These are phyloP conservation scores for Canavalia gladiata DNA, from an alignment of 306 rosid genomes.

Conservation along the genomic window DNA sequence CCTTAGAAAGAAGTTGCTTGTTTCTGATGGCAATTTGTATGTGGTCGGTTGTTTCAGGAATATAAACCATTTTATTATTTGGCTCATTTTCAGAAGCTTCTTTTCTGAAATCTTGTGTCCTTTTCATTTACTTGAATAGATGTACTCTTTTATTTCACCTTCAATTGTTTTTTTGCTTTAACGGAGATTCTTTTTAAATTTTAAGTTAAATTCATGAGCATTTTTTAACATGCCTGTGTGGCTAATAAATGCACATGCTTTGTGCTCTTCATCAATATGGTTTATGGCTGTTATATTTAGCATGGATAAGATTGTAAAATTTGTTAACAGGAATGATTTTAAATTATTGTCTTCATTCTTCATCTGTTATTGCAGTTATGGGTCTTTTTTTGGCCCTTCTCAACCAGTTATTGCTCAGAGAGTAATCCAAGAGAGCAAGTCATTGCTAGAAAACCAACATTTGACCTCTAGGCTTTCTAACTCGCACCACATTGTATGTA, in stretches of 20 bases:
- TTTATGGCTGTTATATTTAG: neutral
- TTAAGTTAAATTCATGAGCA: no score
- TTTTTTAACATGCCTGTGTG: neutral
- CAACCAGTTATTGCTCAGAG: slow-evolving; percentile 84
- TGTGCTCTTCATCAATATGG: slow-evolving; percentile 14
- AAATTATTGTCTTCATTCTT: slow-evolving; percentile 36
- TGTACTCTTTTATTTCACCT: neutral
- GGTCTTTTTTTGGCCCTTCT: slow-evolving; percentile 93
- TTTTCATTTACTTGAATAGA: neutral
- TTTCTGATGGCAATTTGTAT: neutral
- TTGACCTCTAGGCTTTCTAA: slow-evolving; percentile 65
- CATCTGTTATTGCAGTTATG: slow-evolving; percentile 70
- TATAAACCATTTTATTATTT: neutral
- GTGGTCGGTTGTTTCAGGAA: slow-evolving; percentile 21
- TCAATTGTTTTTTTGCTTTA: neutral
- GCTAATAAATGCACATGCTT: slow-evolving; percentile 13
- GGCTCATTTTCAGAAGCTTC: slow-evolving; percentile 17
- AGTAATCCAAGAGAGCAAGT: slow-evolving; percentile 96
- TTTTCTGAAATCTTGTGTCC: neutral
- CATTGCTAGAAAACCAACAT: slow-evolving; percentile 77
- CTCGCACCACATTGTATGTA: slow-evolving; percentile 63
- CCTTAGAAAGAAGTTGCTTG: neutral
- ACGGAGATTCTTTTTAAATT: no score
- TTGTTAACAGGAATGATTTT: slow-evolving; percentile 36
- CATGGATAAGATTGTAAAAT: slow-evolving; percentile 22